Evolutionary conservation across 164 flowering plant species (phyloP).

Genomic region (Aristolochia californica): DNA sequence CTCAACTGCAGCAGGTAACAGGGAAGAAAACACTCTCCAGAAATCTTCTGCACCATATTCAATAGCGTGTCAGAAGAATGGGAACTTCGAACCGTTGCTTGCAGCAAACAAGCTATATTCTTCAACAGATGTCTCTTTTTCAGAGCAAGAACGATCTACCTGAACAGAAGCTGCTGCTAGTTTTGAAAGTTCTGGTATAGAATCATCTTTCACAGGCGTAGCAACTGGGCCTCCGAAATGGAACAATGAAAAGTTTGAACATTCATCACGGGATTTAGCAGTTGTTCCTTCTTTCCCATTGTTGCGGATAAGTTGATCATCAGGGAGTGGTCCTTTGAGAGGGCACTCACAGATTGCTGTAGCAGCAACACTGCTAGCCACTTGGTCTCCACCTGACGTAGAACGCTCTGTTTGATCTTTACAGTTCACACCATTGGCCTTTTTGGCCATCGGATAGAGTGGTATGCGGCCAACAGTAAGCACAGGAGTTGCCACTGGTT

Average conservation of each 20-base stretch:
- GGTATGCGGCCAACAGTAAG: conserved; percentile 42
- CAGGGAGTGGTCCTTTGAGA: conserved; percentile 9
- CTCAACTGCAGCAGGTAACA: conserved; percentile 14
- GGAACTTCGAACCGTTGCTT: conserved; percentile 52
- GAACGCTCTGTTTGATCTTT: conserved; percentile 26
- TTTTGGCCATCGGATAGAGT: conserved; percentile 41
- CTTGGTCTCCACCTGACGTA: conserved; percentile 17
- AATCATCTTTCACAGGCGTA: conserved; percentile 23
- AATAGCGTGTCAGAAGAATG: conserved; percentile 42
- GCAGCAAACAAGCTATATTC: conserved; percentile 86
- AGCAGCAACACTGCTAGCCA: conserved; percentile 10
- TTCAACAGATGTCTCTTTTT: conserved; percentile 50
- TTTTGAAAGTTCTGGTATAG: conserved; percentile 23
- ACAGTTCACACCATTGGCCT: conserved; percentile 21
- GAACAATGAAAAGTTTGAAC: conserved; percentile 65
- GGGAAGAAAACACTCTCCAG: conserved; percentile 17
- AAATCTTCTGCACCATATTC: conserved; percentile 19
- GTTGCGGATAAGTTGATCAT: conserved; percentile 13
- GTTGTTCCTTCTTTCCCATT: conserved; percentile 13
- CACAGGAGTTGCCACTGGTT: conserved; percentile 37
- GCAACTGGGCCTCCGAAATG: conserved; percentile 86
- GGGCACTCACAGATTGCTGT: conserved; percentile 1
- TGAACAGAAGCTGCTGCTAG: conserved; percentile 23
- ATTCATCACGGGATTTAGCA: conserved; percentile 20
- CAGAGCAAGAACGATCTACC: conserved; percentile 25